Conservation (phyloP, 768 basidiomycete genomes). For the Rhodocollybia butyracea region DNA sequence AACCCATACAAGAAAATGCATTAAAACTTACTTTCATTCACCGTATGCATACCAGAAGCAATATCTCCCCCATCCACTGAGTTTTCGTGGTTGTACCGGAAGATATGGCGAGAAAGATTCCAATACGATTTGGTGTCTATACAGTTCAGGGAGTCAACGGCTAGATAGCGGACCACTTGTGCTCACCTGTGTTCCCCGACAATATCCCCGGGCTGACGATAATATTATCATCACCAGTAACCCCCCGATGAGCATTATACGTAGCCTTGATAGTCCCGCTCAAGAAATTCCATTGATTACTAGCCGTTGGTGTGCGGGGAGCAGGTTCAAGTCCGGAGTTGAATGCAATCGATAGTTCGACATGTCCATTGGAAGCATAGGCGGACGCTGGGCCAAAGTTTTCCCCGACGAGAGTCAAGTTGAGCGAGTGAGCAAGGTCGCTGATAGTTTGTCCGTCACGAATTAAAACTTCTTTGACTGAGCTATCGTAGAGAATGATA, state of each 20-base stretch:
- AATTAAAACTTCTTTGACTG: constrained; percentile 25
- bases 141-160: neutral
- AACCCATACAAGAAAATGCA: too few relatives aligned
- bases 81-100: constrained; percentile 41
- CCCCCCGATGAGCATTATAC: constrained; percentile 27
- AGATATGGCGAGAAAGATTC: constrained; percentile 35
- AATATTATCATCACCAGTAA: constrained; percentile 12
- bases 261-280: constrained; percentile 41
- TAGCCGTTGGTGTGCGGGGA: constrained; percentile 34
- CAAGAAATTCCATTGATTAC: constrained; percentile 27
- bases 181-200: constrained; percentile 35
- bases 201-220: constrained; percentile 27
- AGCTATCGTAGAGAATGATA: constrained; percentile 20
- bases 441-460: constrained; percentile 27
- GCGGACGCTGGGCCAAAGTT: constrained; percentile 15
- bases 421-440: constrained; percentile 32
- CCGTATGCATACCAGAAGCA: constrained; percentile 39
- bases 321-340: constrained; percentile 44
- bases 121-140: constrained; percentile 34
- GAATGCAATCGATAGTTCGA: constrained; percentile 24
- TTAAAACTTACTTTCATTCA: constrained; percentile 44
- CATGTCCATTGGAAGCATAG: neutral
- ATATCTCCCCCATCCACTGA: constrained; percentile 10
- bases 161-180: constrained; percentile 6
- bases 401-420: constrained; percentile 39